Evolutionary conservation across 805 yeast species (phyloP), one percentile per base, ranked within the genome.

Genomic region (Pichia californica): DNA sequence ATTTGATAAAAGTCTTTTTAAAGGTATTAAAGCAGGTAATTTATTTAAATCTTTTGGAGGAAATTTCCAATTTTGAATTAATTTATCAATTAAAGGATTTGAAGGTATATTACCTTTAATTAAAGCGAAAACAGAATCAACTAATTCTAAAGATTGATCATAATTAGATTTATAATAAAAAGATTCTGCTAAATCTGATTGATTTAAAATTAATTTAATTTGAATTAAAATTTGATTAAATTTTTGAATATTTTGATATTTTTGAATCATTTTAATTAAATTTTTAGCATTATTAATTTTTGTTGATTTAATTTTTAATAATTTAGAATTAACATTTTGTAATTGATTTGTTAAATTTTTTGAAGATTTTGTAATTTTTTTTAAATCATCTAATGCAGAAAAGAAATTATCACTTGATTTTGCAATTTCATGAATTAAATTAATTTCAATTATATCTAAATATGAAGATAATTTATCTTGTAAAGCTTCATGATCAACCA

Each of bases 371-470:
- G 80, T 76, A 29, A 89, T 79, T 7, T 68, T 69, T 53, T 80
- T 79, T 44, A 93, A 73, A 49, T 88, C 95, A 42, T 81, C 86
- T 43, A 94, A 67, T 0, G 96, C 89, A 40, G 78, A 78, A 63
- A 88, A 88, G 57, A 93, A 91, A 7, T 89, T 80, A 41, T 79
- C 78, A 0, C 96, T 86, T 0, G 96, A 83, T 50, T 77, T 76
- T 4, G 95, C 83, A 27, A 93, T 88, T 61, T 88, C 96, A 31
- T 76, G 71, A 16, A 89, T 83, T 33, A 91, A 65, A 48, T 83
- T 81, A 30, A 85, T 70, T 62, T 91, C 99, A 1, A 91, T 88
- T 0, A 79, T 71, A 58, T 93, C 98, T 43, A 93, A 68, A 56
- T 88, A 88, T 63, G 80, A 79, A 4, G 93, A 84, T 28, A 91